Base-by-base conservation (phyloP, 2,329 filamentous ascomycete genomes). In the Pestalotiopsis sp. region DNA sequence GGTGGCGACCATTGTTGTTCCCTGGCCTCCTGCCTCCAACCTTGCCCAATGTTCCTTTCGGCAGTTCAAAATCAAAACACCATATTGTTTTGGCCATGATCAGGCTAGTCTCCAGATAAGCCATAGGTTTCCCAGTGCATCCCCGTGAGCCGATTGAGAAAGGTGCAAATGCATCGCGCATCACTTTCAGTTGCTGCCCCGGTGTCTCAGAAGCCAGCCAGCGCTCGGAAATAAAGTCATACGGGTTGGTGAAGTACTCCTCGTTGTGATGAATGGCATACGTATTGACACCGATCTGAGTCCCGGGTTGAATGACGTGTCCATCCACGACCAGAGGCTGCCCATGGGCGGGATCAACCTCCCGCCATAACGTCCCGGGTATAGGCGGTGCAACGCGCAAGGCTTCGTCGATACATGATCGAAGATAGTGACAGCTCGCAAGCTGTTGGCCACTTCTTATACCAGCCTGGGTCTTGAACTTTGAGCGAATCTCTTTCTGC, bases 321-420 rank as follows among this genome's bases (percentile, higher is more conserved):
- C 68, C 62, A 40, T 69, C 79, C 69, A 68, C 76, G 56, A 71
- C 67, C 4, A 66, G 67, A 3, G 68, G 60, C 10, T 76, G 70
- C 17, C 26, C n/a, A 22, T 26, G 14, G 0, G 11, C 7, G 56
- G 56, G 14, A 3, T 30, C 35, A 14, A 78, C 74, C 66, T 80
- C 75, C 11, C 81, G 70, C 66, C 74, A 70, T 59, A 82, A 66
- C 66, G 77, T 66, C 65, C 74, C 71, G 65, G 77, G 75, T 0
- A 82, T 79, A 0, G 82, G 79, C 3, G 84, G 82, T 3, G 80
- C 80, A 63, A 85, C 74, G 14, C 84, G 80, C 67, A 86, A 75
- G 0, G 80, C 75, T 71, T 86, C 84, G 58, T 85, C 79, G 52
- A 86, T 78, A 66, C 79, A 80, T 3, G 83, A 84, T 4, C 78